phyloP scores from a whole-genome alignment of 257 asterid genomes.

The Jasminum sambac region DNA sequence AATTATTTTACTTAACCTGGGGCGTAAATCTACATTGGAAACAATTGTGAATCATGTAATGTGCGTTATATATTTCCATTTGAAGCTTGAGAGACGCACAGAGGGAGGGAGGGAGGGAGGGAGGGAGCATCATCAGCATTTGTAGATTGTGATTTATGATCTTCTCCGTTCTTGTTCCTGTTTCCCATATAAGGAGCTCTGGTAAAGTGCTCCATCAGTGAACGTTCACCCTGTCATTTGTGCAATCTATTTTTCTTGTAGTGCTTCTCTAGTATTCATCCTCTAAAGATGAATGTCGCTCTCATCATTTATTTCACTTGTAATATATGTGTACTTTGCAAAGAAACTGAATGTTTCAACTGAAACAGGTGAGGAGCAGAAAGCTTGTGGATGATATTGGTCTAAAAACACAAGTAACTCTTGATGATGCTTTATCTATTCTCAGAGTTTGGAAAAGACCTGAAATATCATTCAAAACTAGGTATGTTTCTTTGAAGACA shows the following conservation, averaged over 20 bases:
- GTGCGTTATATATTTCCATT: background rate
- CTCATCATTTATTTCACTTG: conserved; percentile 3
- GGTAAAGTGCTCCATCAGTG: background rate
- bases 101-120: too few species aligned
- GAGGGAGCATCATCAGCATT: background rate
- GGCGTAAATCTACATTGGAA: background rate
- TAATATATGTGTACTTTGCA: conserved; percentile 14
- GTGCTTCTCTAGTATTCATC: background rate
- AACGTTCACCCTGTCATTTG: conserved; percentile 3
- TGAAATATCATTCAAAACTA: conserved; percentile 54
- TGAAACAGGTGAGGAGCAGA: conserved; percentile 65
- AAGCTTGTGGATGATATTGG: conserved; percentile 62
- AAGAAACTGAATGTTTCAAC: conserved; percentile 30
- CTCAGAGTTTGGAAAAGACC: conserved; percentile 60
- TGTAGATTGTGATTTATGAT: conserved; percentile 6
- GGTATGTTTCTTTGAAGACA: conserved; percentile 38
- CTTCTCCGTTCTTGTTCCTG: conserved; percentile 2
- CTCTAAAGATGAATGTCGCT: conserved; percentile 2
- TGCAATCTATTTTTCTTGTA: background rate
- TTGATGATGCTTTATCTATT: conserved; percentile 60
- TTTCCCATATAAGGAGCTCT: conserved; percentile 15
- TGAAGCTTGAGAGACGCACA: background rate
- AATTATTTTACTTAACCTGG: background rate
- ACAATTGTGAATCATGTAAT: background rate
- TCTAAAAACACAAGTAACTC: conserved; percentile 56